Evolutionary conservation across 176 grass and related monocot genomes (phyloP).

Genomic region (Oropetium thomaeum): DNA sequence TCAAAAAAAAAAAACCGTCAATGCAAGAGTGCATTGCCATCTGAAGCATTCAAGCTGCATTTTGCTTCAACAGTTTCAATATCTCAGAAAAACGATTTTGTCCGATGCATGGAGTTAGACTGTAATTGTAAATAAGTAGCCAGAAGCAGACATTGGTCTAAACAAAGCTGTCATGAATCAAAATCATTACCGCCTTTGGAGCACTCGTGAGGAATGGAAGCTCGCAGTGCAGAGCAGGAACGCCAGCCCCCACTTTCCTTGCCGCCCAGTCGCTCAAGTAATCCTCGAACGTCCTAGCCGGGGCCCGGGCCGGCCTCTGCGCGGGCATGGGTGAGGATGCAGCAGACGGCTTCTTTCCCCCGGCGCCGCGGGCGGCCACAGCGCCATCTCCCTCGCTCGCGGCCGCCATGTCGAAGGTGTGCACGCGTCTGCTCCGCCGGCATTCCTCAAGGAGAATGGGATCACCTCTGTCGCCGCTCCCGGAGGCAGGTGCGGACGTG

Average conservation of each 20-base stretch:
- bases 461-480: background rate
- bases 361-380: background rate
- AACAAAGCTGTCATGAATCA: background rate
- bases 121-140: background rate
- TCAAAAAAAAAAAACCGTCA: background rate
- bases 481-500: background rate
- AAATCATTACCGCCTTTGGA: conserved; percentile 50
- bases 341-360: conserved; percentile 6
- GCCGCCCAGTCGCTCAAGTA: conserved; percentile 48
- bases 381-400: background rate
- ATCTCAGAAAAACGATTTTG: background rate
- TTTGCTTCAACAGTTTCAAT: background rate
- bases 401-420: conserved; percentile 16
- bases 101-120: background rate
- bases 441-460: conserved; percentile 18
- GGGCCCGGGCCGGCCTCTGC: background rate
- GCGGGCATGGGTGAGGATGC: background rate
- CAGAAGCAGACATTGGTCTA: background rate
- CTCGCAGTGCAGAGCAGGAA: conserved; percentile 32
- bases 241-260: conserved; percentile 51
- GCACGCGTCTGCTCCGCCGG: conserved; percentile 26
- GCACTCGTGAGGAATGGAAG: conserved; percentile 62
- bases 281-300: conserved; percentile 31
- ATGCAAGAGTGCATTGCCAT: conserved; percentile 1
- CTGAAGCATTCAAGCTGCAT: background rate